phyloP scores from a whole-genome alignment of 2,329 filamentous ascomycete species.

The Calonectria henricotiae region DNA sequence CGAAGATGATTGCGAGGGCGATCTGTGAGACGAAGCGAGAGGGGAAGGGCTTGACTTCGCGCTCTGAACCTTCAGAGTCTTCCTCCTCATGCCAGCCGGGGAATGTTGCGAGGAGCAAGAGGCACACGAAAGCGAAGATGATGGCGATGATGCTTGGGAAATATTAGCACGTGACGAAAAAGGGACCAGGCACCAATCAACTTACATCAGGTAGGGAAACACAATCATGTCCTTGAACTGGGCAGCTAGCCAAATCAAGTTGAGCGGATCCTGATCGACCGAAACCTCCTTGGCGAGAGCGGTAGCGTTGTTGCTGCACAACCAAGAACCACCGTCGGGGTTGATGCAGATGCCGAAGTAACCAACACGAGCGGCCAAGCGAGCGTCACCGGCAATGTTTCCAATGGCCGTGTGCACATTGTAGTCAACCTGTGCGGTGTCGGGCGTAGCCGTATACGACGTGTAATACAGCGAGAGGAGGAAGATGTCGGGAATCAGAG shows the following conservation, averaged over 20 bases:
- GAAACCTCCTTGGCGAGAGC: constrained; percentile 90
- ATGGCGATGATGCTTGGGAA: constrained; percentile 89
- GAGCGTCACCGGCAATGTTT: constrained; percentile 89
- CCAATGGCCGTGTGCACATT: constrained; percentile 87
- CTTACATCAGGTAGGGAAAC: constrained; percentile 95
- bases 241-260: constrained; percentile 95
- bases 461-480: constrained; percentile 98
- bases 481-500: constrained; percentile 95
- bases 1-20: constrained; percentile 92
- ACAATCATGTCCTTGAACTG: constrained; percentile 99
- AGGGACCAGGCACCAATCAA: constrained; percentile 40
- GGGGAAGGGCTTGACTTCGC: constrained; percentile 95
- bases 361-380: constrained; percentile 91
- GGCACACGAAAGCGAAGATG: constrained; percentile 96
- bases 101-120: constrained; percentile 95
- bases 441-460: constrained; percentile 85
- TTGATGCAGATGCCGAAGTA: constrained; percentile 99
- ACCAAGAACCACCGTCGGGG: constrained; percentile 89
- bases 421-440: constrained; percentile 92
- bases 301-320: constrained; percentile 98
- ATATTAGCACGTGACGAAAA: constrained; percentile 27
- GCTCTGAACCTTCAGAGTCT: constrained; percentile 84
- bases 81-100: constrained; percentile 97
- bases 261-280: constrained; percentile 94
- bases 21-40: constrained; percentile 93